Evolutionary conservation across 345 rosid genomes (phyloP).

Genomic region (Syzygium aqueum): DNA sequence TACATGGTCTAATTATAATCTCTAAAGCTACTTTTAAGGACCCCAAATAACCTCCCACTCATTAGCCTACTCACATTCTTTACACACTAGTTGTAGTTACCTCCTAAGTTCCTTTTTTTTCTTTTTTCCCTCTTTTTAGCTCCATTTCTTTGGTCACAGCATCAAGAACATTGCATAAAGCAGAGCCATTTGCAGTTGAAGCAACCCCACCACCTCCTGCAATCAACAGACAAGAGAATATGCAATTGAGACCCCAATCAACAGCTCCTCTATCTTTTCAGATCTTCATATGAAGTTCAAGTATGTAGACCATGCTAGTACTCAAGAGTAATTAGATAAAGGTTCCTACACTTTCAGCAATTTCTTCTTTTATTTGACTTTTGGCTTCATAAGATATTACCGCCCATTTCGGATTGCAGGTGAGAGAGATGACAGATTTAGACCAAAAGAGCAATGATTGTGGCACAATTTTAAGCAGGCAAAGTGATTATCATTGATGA

Average conservation of each 20-base stretch:
- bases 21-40: constrained; percentile 24
- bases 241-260: background rate
- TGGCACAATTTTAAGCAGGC: background rate
- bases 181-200: constrained; percentile 15
- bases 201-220: constrained; percentile 35
- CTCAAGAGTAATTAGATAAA: background rate
- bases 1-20: constrained; percentile 6
- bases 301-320: background rate
- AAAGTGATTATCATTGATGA: background rate
- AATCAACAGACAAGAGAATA: background rate
- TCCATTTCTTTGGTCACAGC: background rate
- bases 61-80: background rate
- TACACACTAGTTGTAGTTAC: background rate
- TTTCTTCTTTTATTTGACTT: background rate
- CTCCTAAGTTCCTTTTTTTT: background rate
- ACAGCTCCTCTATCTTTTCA: background rate
- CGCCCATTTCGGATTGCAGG: background rate
- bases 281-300: background rate
- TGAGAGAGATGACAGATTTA: background rate
- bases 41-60: constrained; percentile 4
- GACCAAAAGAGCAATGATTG: background rate
- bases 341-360: background rate
- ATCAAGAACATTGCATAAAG: constrained; percentile 12
- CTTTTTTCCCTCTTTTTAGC: background rate
- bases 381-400: background rate